These are phyloP conservation scores for Thoreauomyces humboldtii DNA, from an alignment of 192 early-diverging fungal species.

Conservation along the genomic window DNA sequence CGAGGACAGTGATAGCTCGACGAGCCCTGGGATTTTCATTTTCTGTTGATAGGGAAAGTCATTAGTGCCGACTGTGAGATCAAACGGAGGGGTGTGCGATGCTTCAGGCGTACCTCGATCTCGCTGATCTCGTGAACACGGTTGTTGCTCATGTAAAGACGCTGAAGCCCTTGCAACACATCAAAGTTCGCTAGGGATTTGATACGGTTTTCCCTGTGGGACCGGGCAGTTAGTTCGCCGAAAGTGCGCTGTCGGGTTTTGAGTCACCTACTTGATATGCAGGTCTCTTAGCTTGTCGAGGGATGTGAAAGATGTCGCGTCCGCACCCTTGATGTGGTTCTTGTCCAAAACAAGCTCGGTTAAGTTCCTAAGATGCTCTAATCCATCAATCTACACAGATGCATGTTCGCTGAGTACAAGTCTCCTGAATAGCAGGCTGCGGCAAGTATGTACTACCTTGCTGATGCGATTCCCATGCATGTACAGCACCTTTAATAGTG, in stretches of 20 bases:
- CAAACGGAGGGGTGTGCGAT: background rate
- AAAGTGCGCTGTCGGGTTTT: background rate
- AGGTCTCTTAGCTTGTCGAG: conserved; percentile 54
- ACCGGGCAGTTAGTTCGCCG: background rate
- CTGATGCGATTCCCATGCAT: conserved; percentile 55
- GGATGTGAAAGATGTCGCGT: conserved; percentile 51
- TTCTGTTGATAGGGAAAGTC: conserved; percentile 40
- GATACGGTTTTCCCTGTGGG: conserved; percentile 54
- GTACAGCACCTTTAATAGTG: conserved; percentile 47
- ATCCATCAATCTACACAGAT: conserved; percentile 50
- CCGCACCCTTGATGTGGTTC: conserved; percentile 59
- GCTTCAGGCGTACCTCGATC: conserved; percentile 45
- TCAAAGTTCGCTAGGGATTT: conserved; percentile 55
- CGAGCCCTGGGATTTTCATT: conserved; percentile 57
- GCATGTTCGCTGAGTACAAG: too few relatives aligned
- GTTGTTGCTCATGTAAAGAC: conserved; percentile 47
- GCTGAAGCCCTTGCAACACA: conserved; percentile 52
- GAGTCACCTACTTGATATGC: conserved; percentile 51
- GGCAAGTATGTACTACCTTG: conserved; percentile 46
- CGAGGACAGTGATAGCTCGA: conserved; percentile 45
- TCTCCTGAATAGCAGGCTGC: too few relatives aligned
- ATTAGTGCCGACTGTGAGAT: background rate
- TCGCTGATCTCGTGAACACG: conserved; percentile 55
- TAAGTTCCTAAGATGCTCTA: conserved; percentile 54
- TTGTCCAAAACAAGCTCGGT: conserved; percentile 57